Base-by-base conservation (phyloP, 2,329 filamentous ascomycete species). In the Knufia petricola region DNA sequence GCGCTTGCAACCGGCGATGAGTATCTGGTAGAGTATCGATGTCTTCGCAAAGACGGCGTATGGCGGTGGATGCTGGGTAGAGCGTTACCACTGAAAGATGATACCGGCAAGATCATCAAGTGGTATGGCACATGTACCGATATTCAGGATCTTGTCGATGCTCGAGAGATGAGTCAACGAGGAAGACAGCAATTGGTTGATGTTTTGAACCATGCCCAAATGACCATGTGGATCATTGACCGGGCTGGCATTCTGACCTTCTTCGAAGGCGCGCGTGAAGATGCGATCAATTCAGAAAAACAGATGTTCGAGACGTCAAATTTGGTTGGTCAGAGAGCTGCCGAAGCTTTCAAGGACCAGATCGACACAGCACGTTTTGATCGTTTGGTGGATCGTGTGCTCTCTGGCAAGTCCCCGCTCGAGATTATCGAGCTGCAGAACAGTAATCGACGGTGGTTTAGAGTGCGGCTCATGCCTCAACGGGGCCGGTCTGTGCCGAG, bases 61-160 rank as follows among this genome's bases (percentile, higher is more conserved):
- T 89, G 80, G 78, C 74, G 84, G 46, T 90, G 85, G 85, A 87
- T 88, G 72, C 69, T 90, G 2, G 84, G 81, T 9, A 74, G 84
- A 37, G 85, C 84, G 1, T 63, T 84, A 12, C 84, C 85, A 0
- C 72, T 87, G 58, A 73, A 73, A 32, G 79, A 86, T 51, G 75
- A 81, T 38, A 77, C 77, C 0, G 83, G 82, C 1, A 69, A 74
- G 41, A 86, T 89, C 42, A 72, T 85, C 50, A 87, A 85, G 60
- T 89, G 85, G 85, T 87, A 85, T 58, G 85, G 84, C 13, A 87
- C 84, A 1, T 87, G 82, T 58, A 88, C 85, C 10, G 85, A 90
- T 54, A 84, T 88, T 15, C 81, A 89, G 59, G 84, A 88, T 52
- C 73, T 80, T 37, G 81, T 88, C 2, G 74, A 84, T 59, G 76